phyloP scores from a whole-genome alignment of 106 monocot species.

The Xerophyta viscosa region DNA sequence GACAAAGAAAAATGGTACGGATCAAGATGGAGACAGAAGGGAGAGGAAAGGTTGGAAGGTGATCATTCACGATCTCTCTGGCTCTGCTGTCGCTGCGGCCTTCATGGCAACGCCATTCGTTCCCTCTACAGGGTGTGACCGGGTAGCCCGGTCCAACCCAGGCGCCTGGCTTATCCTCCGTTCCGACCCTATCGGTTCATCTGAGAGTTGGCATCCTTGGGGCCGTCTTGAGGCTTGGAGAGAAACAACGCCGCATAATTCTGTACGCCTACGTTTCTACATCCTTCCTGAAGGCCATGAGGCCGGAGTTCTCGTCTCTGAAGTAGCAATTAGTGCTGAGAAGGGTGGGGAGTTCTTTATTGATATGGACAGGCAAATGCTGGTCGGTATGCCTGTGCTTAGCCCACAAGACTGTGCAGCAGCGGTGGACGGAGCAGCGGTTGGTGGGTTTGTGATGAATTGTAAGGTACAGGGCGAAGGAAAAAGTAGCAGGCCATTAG shows the following conservation, averaged over 20 bases:
- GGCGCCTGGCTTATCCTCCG: slow-evolving; percentile 84
- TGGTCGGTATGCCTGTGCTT: slow-evolving; percentile 1
- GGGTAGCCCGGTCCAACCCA: slow-evolving; percentile 76
- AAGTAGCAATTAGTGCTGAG: slow-evolving; percentile 28
- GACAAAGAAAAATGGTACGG: slow-evolving; percentile 17
- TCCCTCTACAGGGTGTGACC: slow-evolving; percentile 48
- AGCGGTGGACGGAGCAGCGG: not conserved
- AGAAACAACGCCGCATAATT: slow-evolving; percentile 32
- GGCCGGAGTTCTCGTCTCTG: slow-evolving; percentile 44
- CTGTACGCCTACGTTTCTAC: slow-evolving; percentile 39
- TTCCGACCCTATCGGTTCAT: slow-evolving; percentile 18
- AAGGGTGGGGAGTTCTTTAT: slow-evolving; percentile 81
- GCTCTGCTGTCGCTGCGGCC: slow-evolving; percentile 72
- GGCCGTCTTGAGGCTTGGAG: slow-evolving; percentile 77
- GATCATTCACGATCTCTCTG: slow-evolving; percentile 75
- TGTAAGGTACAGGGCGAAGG: slow-evolving; percentile 73
- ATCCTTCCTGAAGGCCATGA: slow-evolving; percentile 60
- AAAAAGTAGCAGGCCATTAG: slow-evolving; percentile 58
- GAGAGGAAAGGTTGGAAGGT: slow-evolving; percentile 87
- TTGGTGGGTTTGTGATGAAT: slow-evolving; percentile 73
- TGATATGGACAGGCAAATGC: slow-evolving; percentile 52
- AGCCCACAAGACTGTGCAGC: not conserved
- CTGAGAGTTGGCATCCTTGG: slow-evolving; percentile 66
- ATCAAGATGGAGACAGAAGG: slow-evolving; percentile 26
- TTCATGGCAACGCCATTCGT: slow-evolving; percentile 92